Base-by-base conservation (phyloP, 2,329 filamentous ascomycete genomes). In the Didymella arachidicola region DNA sequence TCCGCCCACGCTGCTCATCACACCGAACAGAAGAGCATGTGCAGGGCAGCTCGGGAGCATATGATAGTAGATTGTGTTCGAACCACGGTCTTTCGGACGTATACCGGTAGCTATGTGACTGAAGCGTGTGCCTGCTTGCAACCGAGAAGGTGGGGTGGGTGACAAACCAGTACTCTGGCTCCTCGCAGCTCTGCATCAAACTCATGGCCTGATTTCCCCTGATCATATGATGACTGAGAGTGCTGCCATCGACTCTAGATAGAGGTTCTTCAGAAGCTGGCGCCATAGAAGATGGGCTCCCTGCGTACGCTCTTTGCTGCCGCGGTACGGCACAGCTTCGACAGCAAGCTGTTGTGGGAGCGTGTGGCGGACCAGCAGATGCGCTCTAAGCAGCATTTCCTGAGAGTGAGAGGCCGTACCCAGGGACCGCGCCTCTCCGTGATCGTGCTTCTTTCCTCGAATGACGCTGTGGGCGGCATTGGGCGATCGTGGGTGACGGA, bases 1-100 rank as follows among this genome's bases (percentile, higher is more conserved):
- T 75, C 43, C 62, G 77, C 26, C 18, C 18, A 14, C 1, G 5
- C 44, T 19, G 44, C 27, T 4, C 26, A 47, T 16, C 18, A 34
- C 18, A 22, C 14, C 2, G 14, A 32, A 16, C 16, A 2, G 4
- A 14, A 14, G n/a, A 10, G 19, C 7, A 30, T 14, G 25, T 44
- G 5, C 25, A 44, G n/a, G 6, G 10, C 19, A 5, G 16, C 16
- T 18, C 14, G 3, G n/a, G 19, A 7, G 18, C 4, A 22, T 3
- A 2, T 22, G 22, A 22, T 22, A 22, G 22, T 22, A 41, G 10
- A 32, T 32, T 12, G 12, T 41, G 38, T 41, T 41, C 19, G 12
- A 12, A 7, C 4, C 5, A 41, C 16, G 10, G 8, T 41, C 19
- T 41, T 3, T 41, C 7, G 7, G 18, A 19, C 36, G 8, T 39